phyloP scores from a whole-genome alignment of 768 basidiomycete species.

The Pleurotus platypus region DNA sequence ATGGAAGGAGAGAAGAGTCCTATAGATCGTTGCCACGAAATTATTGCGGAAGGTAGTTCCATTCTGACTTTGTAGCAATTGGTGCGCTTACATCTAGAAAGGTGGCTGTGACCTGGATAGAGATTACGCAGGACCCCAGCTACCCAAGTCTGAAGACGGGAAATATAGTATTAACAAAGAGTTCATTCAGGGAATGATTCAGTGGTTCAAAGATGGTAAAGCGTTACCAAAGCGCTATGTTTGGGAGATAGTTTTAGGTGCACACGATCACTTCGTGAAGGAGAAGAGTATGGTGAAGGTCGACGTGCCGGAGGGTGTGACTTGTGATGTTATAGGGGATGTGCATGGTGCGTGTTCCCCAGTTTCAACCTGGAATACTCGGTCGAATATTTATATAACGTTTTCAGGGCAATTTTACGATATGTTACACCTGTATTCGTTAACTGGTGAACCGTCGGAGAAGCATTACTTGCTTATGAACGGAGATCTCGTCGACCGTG shows the following conservation, averaged over 20 bases:
- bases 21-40: constrained; percentile 70
- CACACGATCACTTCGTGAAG: constrained; percentile 66
- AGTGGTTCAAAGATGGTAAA: constrained; percentile 94
- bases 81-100: constrained; percentile 16
- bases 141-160: constrained; percentile 54
- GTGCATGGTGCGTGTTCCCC: constrained; percentile 71
- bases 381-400: constrained; percentile 1
- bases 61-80: neutral
- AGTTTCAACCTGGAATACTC: neutral
- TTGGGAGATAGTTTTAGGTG: constrained; percentile 94
- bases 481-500: constrained; percentile 95
- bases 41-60: constrained; percentile 67
- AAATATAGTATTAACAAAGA: constrained; percentile 71
- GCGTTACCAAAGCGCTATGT: constrained; percentile 84
- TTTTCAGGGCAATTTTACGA: constrained; percentile 89
- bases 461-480: constrained; percentile 90
- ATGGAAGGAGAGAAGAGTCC: constrained; percentile 85
- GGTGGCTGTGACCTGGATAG: constrained; percentile 80
- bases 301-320: constrained; percentile 69
- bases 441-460: constrained; percentile 82
- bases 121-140: constrained; percentile 70
- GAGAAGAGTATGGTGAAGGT: constrained; percentile 83
- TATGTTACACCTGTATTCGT: constrained; percentile 77
- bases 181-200: constrained; percentile 84
- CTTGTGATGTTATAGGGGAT: constrained; percentile 93